Percentiles rank a stretch among this genome's conserved stretches.
These are phyloP conservation scores for Amylocarpus encephaloides DNA, from an alignment of 2,329 filamentous ascomycete genomes.

Conservation along the genomic window DNA sequence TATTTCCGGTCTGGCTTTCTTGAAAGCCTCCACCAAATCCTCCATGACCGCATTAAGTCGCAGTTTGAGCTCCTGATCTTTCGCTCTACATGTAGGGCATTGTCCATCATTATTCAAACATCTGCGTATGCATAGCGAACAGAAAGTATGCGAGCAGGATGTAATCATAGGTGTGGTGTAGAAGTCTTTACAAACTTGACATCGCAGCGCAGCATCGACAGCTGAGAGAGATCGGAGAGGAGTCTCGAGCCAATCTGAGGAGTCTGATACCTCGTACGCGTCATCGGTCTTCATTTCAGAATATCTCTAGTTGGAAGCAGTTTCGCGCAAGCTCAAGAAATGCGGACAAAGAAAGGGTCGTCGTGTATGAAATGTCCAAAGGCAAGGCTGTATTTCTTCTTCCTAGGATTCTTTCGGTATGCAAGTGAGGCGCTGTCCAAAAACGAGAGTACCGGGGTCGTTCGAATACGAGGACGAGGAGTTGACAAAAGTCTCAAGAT, in stretches of 20 bases:
- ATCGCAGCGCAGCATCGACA: slow-evolving; percentile 81
- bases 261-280: slow-evolving; percentile 53
- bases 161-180: slow-evolving; percentile 93
- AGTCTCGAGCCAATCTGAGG: slow-evolving; percentile 79
- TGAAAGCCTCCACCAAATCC: slow-evolving; percentile 77
- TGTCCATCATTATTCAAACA: slow-evolving; percentile 76
- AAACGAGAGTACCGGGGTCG: background rate
- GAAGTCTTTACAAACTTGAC: slow-evolving; percentile 97
- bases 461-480: background rate
- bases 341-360: background rate
- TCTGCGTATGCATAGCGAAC: slow-evolving; percentile 88
- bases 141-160: slow-evolving; percentile 92
- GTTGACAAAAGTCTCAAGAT: slow-evolving; percentile 10
- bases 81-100: slow-evolving; percentile 75
- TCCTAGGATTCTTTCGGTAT: background rate
- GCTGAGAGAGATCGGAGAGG: slow-evolving; percentile 57
- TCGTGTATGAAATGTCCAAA: background rate
- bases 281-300: slow-evolving; percentile 12
- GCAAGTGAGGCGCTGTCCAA: background rate
- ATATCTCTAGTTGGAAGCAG: background rate
- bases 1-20: slow-evolving; percentile 53
- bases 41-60: slow-evolving; percentile 79
- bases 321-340: background rate
- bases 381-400: background rate
- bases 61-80: slow-evolving; percentile 78